Base-by-base conservation (phyloP, 1,284 basidiomycete genomes). In the Cryptococcus sp. region DNA sequence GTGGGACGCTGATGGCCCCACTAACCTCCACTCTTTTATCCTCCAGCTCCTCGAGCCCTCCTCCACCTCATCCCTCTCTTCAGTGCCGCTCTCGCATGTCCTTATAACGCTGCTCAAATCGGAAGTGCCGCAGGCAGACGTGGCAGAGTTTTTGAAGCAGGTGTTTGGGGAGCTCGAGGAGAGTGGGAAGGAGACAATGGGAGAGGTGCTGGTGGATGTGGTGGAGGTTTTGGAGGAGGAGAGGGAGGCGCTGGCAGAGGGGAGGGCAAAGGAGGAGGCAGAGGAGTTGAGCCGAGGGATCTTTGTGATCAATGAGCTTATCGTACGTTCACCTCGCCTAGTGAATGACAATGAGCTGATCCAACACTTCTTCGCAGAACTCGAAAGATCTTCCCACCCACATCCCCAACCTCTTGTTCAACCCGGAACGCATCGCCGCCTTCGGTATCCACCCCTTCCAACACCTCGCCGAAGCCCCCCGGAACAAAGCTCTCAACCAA, bases 381-480 rank as follows among this genome's bases (percentile, higher is more conserved):
- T 52, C 55, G 12, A 47, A 55, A 7, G 45, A 56, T 12, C 49
- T 69, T 16, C 66, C 66, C 7, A 50, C 57, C 4, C 59, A 66
- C 40, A 62, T 63, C 13, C 65, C 66, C n/a, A 57, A 61, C 13
- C 55, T 63, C 46, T 57, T 71, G 24, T 39, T 62, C 45, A 50
- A 55, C 23, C 56, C 59, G 18, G 55, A 60, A 20, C 42, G 47
- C 16, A 61, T 63, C 11, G 33, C 53, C 2, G 42, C 52, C 18
- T 57, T 73, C 8, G 53, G 57, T 11, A 57, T 73, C 7, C 70
- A 70, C 43, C 73, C 73, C 4, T 56, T 58, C 44, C 28, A 33
- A 33, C 28, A 33, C 28, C 28, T 33, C 28, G 28, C 28, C 28
- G 28, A 33, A 33, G 28, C 28, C 28, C 67, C 70, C 2, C 60